Percentiles rank a stretch among this genome's conserved stretches.
Conservation (phyloP, 768 basidiomycete genomes). For the Naganishia onofrii region DNA sequence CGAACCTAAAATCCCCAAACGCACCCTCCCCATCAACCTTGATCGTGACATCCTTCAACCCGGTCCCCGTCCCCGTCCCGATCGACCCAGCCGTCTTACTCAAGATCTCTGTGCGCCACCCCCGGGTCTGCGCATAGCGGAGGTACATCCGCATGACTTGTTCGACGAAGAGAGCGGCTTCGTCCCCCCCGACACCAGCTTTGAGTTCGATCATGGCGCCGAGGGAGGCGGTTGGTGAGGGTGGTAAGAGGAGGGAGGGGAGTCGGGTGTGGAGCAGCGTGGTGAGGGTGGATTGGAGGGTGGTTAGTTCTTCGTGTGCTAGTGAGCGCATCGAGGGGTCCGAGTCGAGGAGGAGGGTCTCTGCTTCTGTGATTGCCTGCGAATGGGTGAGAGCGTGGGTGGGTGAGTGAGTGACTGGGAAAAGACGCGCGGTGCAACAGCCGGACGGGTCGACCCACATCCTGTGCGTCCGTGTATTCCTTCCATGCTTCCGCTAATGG, state of each 20-base stretch:
- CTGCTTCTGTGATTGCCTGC: slow-evolving; percentile 68
- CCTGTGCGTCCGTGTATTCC: slow-evolving; percentile 59
- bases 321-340: slow-evolving; percentile 73
- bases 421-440: too few species aligned
- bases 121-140: slow-evolving; percentile 60
- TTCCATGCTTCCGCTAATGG: slow-evolving; percentile 68
- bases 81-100: slow-evolving; percentile 38
- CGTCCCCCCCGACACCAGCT: slow-evolving; percentile 86
- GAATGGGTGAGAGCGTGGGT: too few species aligned
- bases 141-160: slow-evolving; percentile 81
- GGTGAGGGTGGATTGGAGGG: slow-evolving; percentile 54
- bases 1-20: slow-evolving; percentile 78
- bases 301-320: slow-evolving; percentile 65
- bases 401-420: too few species aligned
- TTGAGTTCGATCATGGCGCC: slow-evolving; percentile 87
- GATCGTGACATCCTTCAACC: slow-evolving; percentile 51
- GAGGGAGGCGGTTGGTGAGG: slow-evolving; percentile 62
- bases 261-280: slow-evolving; percentile 40
- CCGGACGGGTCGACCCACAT: slow-evolving; percentile 54
- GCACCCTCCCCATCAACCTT: slow-evolving; percentile 64
- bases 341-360: slow-evolving; percentile 65
- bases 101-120: slow-evolving; percentile 61
- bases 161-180: slow-evolving; percentile 74
- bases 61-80: slow-evolving; percentile 35
- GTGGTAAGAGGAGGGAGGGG: slow-evolving; percentile 71